Evolutionary conservation across 345 rosid genomes (phyloP), one percentile per base, ranked within the genome.

Genomic region (Balakata baccata): DNA sequence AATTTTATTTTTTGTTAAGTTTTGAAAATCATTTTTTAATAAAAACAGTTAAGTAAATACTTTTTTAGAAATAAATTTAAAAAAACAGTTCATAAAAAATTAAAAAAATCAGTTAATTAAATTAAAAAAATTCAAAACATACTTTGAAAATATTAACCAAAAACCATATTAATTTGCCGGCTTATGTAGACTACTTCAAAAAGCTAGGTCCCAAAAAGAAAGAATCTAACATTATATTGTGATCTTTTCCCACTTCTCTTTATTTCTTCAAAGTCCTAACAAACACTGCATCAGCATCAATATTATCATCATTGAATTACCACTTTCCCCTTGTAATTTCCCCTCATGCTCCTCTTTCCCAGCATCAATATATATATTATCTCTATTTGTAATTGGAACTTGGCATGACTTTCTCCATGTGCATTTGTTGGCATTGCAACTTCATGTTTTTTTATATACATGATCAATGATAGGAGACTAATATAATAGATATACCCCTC

Each of bases 321-420:
- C 58, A 25, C 49, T 56, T 13, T 11, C 56, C 43, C 49, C 16
- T 49, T 49, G 47, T 25, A 23, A 65, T 22, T 43, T n/a, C 11
- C 67, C 23, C 0, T 25, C 16, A 1, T n/a, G 7, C n/a, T 23
- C 17, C 20, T 58, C 17, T 13, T 58, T 43, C 39, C 60, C 25
- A 56, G 6, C 12, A 49, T 51, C 49, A n/a, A n/a, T n/a, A n/a
- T n/a, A n/a, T n/a, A n/a, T n/a, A n/a, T n/a, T n/a, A n/a, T n/a
- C n/a, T n/a, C n/a, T n/a, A n/a, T n/a, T 4, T 25, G 67, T 68
- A 54, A 37, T 49, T 50, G 65, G 41, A 29, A 23, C 41, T 34
- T 70, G 73, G 81, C 79, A 75, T 73, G 78, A 70, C 77, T 76
- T 38, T 57, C 71, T 77, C 76, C n/a, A 41, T 39, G 25, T 60